Conservation (phyloP, 73 alveolate species). For the Paramecium sonneborni region DNA sequence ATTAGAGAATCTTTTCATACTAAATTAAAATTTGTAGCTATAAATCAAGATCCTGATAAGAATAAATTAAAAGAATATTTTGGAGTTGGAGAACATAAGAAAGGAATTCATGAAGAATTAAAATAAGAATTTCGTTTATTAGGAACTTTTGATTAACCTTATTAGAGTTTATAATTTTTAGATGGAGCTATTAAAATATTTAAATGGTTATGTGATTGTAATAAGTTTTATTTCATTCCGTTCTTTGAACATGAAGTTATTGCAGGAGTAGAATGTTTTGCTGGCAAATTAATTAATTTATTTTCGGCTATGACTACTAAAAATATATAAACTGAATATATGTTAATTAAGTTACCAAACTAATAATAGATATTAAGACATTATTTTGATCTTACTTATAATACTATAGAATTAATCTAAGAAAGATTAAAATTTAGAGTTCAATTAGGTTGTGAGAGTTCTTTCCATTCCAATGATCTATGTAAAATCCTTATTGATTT, state of each 20-base stretch:
- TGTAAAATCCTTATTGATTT: constrained; percentile 33
- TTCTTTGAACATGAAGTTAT: constrained; percentile 54
- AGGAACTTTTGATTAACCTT: constrained; percentile 33
- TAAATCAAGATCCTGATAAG: constrained; percentile 49
- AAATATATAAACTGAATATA: constrained; percentile 27
- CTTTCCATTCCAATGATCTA: constrained; percentile 47
- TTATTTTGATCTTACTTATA: constrained; percentile 42
- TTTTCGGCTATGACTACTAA: constrained; percentile 10
- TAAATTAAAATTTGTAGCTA: background rate
- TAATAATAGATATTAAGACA: background rate
- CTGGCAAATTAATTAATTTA: background rate
- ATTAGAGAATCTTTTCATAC: constrained; percentile 26
- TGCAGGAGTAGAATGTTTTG: constrained; percentile 56
- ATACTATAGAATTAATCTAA: background rate
- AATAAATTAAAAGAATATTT: constrained; percentile 47
- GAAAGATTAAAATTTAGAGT: constrained; percentile 21
- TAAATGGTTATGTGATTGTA: constrained; percentile 37
- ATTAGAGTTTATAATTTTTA: constrained; percentile 11
- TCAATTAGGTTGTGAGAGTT: constrained; percentile 44
- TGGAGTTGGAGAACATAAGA: constrained; percentile 57
- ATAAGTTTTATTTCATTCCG: constrained; percentile 42
- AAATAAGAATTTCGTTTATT: background rate
- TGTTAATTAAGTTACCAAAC: background rate
- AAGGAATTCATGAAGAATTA: constrained; percentile 51
- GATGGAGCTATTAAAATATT: constrained; percentile 54